Conservation (phyloP, 352 stramenopile species). For the Phytophthora aleatoria region DNA sequence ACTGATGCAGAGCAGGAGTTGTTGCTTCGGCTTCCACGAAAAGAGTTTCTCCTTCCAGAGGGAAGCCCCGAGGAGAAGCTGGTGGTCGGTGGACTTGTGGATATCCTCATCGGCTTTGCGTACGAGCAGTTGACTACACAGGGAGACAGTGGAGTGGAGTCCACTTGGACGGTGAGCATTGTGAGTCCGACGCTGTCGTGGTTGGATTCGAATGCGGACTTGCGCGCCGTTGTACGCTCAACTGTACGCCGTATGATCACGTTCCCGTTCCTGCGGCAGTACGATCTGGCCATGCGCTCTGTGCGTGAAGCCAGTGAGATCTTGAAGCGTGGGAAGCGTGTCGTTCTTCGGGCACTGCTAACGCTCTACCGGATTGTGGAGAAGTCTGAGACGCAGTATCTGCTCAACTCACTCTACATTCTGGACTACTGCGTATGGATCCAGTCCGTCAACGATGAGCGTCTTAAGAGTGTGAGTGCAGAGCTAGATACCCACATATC, state of each 20-base stretch:
- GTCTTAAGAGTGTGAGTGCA: conserved; percentile 41
- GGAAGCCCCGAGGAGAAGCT: conserved; percentile 59
- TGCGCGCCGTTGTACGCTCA: conserved; percentile 66
- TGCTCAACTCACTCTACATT: conserved; percentile 96
- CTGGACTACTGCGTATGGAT: conserved; percentile 94
- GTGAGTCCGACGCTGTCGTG: conserved; percentile 95
- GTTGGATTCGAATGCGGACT: conserved; percentile 85
- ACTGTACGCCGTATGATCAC: conserved; percentile 92
- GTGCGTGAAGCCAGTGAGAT: conserved; percentile 87
- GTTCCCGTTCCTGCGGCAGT: conserved; percentile 96
- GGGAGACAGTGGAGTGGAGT: conserved; percentile 96
- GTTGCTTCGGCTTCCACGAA: conserved; percentile 68
- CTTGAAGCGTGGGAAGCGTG: conserved; percentile 85
- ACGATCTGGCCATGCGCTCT: conserved; percentile 79
- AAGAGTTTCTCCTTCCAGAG: conserved; percentile 77
- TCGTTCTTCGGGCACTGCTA: conserved; percentile 91
- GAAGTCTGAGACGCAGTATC: conserved; percentile 96
- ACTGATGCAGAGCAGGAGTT: conserved; percentile 77
- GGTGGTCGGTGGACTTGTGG: conserved; percentile 87
- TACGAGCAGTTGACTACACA: conserved; percentile 97
- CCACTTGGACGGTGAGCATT: conserved; percentile 96
- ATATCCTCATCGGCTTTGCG: conserved; percentile 95
- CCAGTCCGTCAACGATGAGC: conserved; percentile 64
- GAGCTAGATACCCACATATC: conserved; percentile 36
- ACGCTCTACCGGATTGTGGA: conserved; percentile 92